phyloP scores from a whole-genome alignment of 257 asterid species.

The Lavandula angustifolia region DNA sequence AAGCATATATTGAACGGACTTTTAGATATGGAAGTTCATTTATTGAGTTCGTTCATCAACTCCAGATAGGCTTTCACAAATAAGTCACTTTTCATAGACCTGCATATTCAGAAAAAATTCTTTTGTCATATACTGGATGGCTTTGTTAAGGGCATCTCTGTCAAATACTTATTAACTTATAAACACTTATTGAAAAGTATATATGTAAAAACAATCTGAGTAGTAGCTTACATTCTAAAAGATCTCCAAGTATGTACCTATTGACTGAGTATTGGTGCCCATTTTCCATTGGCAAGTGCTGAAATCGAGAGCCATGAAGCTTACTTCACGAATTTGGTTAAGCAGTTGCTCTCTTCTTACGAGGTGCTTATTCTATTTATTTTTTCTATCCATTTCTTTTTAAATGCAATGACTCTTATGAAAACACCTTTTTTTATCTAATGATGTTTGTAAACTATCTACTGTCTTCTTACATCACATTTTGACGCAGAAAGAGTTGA shows the following conservation, averaged over 20 bases:
- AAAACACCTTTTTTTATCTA: conserved; percentile 12
- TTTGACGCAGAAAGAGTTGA: conserved; percentile 72
- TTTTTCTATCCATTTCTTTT: conserved; percentile 1
- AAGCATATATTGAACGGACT: conserved; percentile 1
- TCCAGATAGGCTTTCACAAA: neutral
- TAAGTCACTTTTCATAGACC: neutral
- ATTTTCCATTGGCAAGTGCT: conserved; percentile 54
- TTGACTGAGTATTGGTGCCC: conserved; percentile 31
- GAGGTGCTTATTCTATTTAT: conserved; percentile 58
- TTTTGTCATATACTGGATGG: neutral
- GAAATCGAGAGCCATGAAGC: conserved; percentile 82
- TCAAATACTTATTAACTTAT: neutral
- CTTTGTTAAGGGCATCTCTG: neutral
- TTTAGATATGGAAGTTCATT: neutral
- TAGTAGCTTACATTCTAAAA: neutral
- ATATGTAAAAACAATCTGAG: neutral
- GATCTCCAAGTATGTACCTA: conserved; percentile 1
- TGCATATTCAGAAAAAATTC: neutral
- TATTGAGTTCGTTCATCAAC: neutral
- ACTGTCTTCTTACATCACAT: conserved; percentile 18
- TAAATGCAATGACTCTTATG: neutral
- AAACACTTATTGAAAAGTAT: neutral
- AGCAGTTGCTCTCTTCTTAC: conserved; percentile 67
- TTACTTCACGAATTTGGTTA: conserved; percentile 72
- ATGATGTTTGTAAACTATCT: conserved; percentile 21